These are phyloP conservation scores for Fusarium armeniacum DNA, from an alignment of 2,329 filamentous ascomycete genomes.

Conservation along the genomic window DNA sequence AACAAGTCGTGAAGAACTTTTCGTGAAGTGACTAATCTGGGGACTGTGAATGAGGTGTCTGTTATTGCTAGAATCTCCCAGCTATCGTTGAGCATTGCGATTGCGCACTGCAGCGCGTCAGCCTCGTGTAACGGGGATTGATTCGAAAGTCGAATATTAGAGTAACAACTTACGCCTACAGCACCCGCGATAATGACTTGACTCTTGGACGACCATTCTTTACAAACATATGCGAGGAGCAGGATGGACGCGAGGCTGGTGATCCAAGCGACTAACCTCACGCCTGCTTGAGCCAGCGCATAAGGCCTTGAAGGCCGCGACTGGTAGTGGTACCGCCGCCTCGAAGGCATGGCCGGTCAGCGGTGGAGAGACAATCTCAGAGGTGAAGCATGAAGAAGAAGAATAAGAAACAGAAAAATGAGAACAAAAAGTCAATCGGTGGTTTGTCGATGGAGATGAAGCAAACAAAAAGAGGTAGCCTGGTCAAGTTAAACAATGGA, in stretches of 20 bases:
- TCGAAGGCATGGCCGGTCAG: conserved; percentile 35
- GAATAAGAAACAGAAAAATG: not conserved
- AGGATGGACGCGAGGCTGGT: conserved; percentile 52
- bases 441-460: conserved; percentile 6
- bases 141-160: too few relatives aligned
- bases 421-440: not conserved
- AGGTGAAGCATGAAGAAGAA: conserved; percentile 21
- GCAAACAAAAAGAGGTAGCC: conserved; percentile 1
- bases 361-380: conserved; percentile 1
- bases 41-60: conserved; percentile 48
- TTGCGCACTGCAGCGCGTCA: conserved; percentile 45
- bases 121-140: conserved; percentile 4
- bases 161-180: conserved; percentile 50
- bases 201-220: conserved; percentile 51
- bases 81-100: conserved; percentile 57
- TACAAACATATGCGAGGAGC: conserved; percentile 52
- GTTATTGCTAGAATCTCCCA: conserved; percentile 54
- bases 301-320: conserved; percentile 34
- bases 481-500: conserved; percentile 15
- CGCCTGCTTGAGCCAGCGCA: conserved; percentile 43
- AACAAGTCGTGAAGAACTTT: conserved; percentile 54
- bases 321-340: conserved; percentile 27
- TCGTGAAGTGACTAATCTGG: conserved; percentile 49
- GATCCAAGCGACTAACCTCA: conserved; percentile 53
- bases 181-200: conserved; percentile 52